Evolutionary conservation across 1,139 yeast species (phyloP), one percentile per base, ranked within the genome.

Genomic region (Yamadazyma conglobata): DNA sequence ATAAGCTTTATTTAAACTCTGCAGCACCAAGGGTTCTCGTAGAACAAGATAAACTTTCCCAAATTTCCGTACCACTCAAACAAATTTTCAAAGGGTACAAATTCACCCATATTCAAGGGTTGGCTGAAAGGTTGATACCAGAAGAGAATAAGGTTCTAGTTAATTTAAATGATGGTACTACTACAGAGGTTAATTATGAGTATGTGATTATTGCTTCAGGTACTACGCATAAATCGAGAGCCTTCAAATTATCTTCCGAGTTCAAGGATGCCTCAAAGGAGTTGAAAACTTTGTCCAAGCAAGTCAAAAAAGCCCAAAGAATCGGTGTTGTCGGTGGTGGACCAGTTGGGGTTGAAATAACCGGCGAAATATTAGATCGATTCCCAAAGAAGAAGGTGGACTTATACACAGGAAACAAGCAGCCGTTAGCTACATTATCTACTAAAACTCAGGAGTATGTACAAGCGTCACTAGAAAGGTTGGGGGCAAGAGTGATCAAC

Each of bases 321-420:
- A 46, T 57, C 18, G 61, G 58, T 3, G 42, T 58, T 4, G 24
- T 58, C 7, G 64, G 64, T 2, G 63, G 55, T 7, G 62, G 62
- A 5, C 39, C 57, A 5, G 51, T 60, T 6, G 64, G 64, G 11
- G 58, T 56, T 10, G 64, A 58, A 32, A 23, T 44, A 3, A 53
- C 56, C 3, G 58, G 53, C 1, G 64, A 58, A 28, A 34, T 56
- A 9, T 58, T 49, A 5, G 33, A 31, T 14, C 33, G 28, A n/a
- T 48, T 30, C 22, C 32, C 34, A 8, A 26, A 37, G 9, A 41
- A 42, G 21, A 22, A 36, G 2, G 49, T 56, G n/a, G 48, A 51
- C 4, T 37, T 57, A 19, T 47, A 40, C 31, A 46, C 56, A 2
- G 58, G 58, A 2, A 17, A 38, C 2, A 17, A 32, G 3, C 46